phyloP scores from a whole-genome alignment of 2,329 filamentous ascomycete genomes.

The Beauveria caledonica region DNA sequence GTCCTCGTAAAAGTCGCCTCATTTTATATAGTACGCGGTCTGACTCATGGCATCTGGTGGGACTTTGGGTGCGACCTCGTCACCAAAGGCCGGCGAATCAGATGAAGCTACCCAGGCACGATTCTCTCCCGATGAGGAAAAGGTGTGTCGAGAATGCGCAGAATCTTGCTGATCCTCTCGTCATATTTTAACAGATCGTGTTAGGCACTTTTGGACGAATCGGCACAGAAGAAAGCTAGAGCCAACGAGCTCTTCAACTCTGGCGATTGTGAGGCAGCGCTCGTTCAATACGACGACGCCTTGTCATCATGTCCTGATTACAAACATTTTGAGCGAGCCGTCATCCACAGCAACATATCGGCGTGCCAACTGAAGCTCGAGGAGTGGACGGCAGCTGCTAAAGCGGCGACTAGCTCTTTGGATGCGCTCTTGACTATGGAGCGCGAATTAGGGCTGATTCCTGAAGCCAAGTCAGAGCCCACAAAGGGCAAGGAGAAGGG shows the following conservation, averaged over 20 bases:
- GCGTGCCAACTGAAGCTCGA: slow-evolving; percentile 80
- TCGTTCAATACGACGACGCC: slow-evolving; percentile 76
- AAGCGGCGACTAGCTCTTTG: slow-evolving; percentile 63
- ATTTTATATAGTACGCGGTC: background rate
- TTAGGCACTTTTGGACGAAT: slow-evolving; percentile 61
- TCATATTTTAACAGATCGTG: background rate
- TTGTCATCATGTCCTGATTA: slow-evolving; percentile 72
- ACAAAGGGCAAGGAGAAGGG: background rate
- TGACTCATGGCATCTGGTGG: background rate
- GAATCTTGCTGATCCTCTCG: too few species aligned
- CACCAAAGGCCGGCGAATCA: background rate
- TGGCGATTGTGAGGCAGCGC: slow-evolving; percentile 65
- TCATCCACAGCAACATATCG: slow-evolving; percentile 80
- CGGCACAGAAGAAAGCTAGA: slow-evolving; percentile 61
- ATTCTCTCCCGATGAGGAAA: slow-evolving; percentile 5
- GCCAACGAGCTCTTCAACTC: slow-evolving; percentile 75
- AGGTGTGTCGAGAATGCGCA: background rate
- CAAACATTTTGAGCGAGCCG: slow-evolving; percentile 78
- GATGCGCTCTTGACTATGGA: slow-evolving; percentile 47
- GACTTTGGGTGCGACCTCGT: background rate
- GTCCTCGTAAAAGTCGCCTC: background rate
- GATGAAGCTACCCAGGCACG: background rate
- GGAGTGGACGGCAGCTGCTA: slow-evolving; percentile 77
- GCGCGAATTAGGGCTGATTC: slow-evolving; percentile 21
- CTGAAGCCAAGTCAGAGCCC: slow-evolving; percentile 36